Percentiles rank a stretch among this genome's conserved stretches.
Conservation (phyloP, 371 early-diverging fungal genomes). For the Mortierella sp. region DNA sequence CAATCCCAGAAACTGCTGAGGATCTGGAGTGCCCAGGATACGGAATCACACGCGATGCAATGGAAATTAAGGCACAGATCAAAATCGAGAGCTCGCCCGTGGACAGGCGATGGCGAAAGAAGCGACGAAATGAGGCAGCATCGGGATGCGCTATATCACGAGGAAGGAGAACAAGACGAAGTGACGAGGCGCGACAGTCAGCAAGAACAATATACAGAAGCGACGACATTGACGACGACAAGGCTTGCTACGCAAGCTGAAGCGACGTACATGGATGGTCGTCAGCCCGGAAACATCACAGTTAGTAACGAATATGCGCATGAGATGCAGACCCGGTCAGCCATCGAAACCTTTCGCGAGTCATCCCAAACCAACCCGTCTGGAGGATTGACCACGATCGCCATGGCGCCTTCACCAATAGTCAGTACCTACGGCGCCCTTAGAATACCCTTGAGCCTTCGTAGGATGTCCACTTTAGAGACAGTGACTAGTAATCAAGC, state of each 20-base stretch:
- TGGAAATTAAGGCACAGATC: conserved; percentile 41
- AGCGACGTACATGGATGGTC: too few relatives aligned
- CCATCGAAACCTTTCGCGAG: too few relatives aligned
- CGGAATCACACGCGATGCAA: conserved; percentile 35
- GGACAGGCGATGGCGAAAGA: not conserved
- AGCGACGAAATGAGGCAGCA: not conserved
- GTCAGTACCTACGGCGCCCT: not conserved
- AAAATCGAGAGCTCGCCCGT: conserved; percentile 8
- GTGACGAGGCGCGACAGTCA: not conserved
- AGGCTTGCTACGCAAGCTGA: too few relatives aligned
- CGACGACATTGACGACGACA: too few relatives aligned
- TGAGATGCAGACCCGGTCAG: too few relatives aligned
- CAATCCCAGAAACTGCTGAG: conserved; percentile 39
- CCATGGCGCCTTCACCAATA: too few relatives aligned
- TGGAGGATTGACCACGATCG: not conserved
- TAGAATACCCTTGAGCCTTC: not conserved
- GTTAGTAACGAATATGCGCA: too few relatives aligned
- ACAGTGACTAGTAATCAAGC: not conserved
- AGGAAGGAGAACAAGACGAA: not conserved
- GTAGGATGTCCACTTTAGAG: not conserved
- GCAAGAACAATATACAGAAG: too few relatives aligned
- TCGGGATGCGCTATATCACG: not conserved
- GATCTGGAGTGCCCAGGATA: conserved; percentile 33
- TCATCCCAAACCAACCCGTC: not conserved
- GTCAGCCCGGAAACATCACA: too few relatives aligned